phyloP scores from a whole-genome alignment of 192 early-diverging fungal species.

The Kappamyces sp. region DNA sequence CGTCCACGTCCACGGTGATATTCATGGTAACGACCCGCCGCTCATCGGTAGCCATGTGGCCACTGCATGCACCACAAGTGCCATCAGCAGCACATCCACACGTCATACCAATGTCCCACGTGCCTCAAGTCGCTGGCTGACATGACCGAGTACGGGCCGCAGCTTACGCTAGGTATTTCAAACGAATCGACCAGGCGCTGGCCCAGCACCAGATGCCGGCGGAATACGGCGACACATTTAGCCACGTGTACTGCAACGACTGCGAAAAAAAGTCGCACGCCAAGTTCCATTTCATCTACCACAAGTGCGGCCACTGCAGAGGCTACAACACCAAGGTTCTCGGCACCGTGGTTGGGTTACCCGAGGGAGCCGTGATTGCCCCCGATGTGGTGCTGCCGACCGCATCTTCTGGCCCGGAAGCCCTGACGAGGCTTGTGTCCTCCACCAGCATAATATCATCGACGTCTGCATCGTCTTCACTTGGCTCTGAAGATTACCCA shows the following conservation, averaged over 20 bases:
- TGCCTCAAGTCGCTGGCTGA: conserved; percentile 87
- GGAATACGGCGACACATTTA: conserved; percentile 71
- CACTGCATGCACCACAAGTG: conserved; percentile 90
- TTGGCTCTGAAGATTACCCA: conserved; percentile 6
- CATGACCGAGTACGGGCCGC: conserved; percentile 44
- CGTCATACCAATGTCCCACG: conserved; percentile 92
- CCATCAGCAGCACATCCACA: conserved; percentile 73
- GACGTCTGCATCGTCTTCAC: conserved; percentile 6
- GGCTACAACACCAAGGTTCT: conserved; percentile 91
- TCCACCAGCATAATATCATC: too few relatives aligned
- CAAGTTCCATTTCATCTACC: conserved; percentile 93
- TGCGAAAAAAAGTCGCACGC: conserved; percentile 79
- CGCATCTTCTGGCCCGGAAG: too few relatives aligned
- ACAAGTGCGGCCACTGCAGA: conserved; percentile 79
- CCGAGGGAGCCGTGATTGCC: too few relatives aligned
- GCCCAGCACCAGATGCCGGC: conserved; percentile 80
- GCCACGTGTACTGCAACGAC: conserved; percentile 88
- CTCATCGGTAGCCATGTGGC: conserved; percentile 63
- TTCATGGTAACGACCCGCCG: conserved; percentile 77
- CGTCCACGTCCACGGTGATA: conserved; percentile 70
- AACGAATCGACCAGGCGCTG: conserved; percentile 75
- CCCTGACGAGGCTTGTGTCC: too few relatives aligned
- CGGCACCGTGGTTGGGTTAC: conserved; percentile 48
- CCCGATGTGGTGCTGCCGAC: too few relatives aligned
- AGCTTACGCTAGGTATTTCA: conserved; percentile 50